These are phyloP conservation scores for Amyloporia xantha DNA, from an alignment of 768 basidiomycete species.

Conservation along the genomic window DNA sequence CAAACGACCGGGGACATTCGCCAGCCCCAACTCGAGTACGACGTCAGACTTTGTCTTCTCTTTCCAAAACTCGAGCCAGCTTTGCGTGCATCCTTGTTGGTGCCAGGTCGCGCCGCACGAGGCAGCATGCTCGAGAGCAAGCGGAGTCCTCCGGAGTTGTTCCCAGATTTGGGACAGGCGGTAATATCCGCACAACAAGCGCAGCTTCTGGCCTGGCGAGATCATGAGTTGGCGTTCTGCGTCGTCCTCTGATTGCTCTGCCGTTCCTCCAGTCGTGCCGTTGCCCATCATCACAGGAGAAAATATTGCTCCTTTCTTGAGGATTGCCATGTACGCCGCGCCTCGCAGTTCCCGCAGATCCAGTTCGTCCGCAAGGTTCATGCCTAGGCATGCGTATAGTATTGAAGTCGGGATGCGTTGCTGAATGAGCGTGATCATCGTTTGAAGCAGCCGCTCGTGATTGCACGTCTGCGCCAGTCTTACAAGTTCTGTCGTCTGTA, in stretches of 20 bases:
- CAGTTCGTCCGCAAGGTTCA: slow-evolving; percentile 69
- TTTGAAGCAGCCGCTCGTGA: slow-evolving; percentile 52
- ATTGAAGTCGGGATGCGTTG: slow-evolving; percentile 57
- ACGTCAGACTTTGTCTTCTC: slow-evolving; percentile 60
- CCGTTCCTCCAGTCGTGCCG: slow-evolving; percentile 17
- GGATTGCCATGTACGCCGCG: slow-evolving; percentile 65
- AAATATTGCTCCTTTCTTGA: slow-evolving; percentile 50
- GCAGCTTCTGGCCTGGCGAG: slow-evolving; percentile 51
- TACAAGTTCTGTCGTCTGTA: slow-evolving; percentile 33
- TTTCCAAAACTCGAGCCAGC: slow-evolving; percentile 77
- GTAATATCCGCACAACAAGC: slow-evolving; percentile 64
- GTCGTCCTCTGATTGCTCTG: slow-evolving; percentile 26
- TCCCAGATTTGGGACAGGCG: slow-evolving; percentile 66
- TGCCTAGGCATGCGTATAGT: slow-evolving; percentile 65
- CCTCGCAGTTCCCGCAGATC: slow-evolving; percentile 54
- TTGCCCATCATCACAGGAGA: slow-evolving; percentile 15
- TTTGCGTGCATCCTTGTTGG: slow-evolving; percentile 63
- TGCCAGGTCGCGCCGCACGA: slow-evolving; percentile 66
- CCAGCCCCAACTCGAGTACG: slow-evolving; percentile 51
- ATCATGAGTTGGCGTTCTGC: slow-evolving; percentile 43
- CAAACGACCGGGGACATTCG: slow-evolving; percentile 63
- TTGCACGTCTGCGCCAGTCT: slow-evolving; percentile 62
- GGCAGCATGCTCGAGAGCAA: slow-evolving; percentile 57
- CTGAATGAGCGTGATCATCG: slow-evolving; percentile 52
- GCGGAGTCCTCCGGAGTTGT: slow-evolving; percentile 46